phyloP scores from a whole-genome alignment of 345 rosid species.

The Populus alba region DNA sequence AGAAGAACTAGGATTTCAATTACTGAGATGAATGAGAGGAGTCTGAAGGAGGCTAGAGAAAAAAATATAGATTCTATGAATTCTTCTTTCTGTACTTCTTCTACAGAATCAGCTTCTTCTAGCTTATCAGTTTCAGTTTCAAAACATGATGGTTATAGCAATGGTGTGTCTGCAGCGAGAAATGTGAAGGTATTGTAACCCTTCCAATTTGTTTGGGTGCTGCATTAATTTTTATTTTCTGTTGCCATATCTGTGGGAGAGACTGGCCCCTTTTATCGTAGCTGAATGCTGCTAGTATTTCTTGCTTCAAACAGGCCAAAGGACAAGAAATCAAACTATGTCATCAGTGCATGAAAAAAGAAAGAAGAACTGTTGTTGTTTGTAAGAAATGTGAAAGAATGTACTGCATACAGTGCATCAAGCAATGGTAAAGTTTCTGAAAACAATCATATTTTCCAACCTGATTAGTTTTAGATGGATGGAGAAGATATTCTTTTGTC shows the following conservation, averaged over 20 bases:
- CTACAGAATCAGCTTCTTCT: constrained; percentile 17
- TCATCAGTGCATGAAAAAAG: constrained; percentile 74
- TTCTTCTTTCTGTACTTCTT: constrained; percentile 19
- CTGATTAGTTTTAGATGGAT: background rate
- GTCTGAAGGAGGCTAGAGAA: constrained; percentile 7
- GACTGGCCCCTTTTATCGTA: background rate
- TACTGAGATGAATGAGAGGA: constrained; percentile 2
- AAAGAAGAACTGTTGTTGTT: constrained; percentile 46
- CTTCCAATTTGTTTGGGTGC: background rate
- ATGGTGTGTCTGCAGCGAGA: constrained; percentile 12
- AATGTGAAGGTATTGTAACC: constrained; percentile 21
- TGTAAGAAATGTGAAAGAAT: constrained; percentile 47
- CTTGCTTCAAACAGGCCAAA: constrained; percentile 36
- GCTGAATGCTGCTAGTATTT: constrained; percentile 1
- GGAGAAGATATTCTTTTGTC: background rate
- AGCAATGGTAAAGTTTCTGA: constrained; percentile 49
- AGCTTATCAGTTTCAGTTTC: constrained; percentile 18
- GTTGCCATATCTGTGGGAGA: background rate
- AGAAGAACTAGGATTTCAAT: constrained; percentile 5
- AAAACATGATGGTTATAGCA: constrained; percentile 24
- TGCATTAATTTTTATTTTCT: background rate
- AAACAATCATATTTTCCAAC: background rate
- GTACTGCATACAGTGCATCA: constrained; percentile 60
- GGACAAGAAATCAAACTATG: constrained; percentile 33
- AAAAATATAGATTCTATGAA: constrained; percentile 2